These are phyloP conservation scores for Circinella minor DNA, from an alignment of 371 early-diverging fungal species.

Conservation along the genomic window DNA sequence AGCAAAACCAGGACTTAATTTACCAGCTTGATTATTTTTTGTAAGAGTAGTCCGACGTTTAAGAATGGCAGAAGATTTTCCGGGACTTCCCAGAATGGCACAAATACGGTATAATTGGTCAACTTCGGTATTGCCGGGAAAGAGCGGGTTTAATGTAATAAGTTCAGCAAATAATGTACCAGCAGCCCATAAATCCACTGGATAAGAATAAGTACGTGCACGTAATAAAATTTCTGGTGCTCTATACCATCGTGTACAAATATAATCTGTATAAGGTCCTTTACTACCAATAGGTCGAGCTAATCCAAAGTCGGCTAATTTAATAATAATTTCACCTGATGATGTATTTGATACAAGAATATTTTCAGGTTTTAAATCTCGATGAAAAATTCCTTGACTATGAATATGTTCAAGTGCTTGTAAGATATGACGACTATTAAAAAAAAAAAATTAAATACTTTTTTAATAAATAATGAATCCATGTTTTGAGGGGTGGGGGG, in stretches of 20 bases:
- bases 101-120: conserved; percentile 88
- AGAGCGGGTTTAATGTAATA: conserved; percentile 82
- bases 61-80: conserved; percentile 25
- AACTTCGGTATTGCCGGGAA: conserved; percentile 93
- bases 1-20: conserved; percentile 49
- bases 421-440: conserved; percentile 74
- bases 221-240: conserved; percentile 97
- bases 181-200: conserved; percentile 99
- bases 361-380: conserved; percentile 96
- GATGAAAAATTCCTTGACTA: conserved; percentile 88
- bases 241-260: conserved; percentile 98
- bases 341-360: conserved; percentile 55
- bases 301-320: conserved; percentile 96
- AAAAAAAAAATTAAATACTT: neutral
- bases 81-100: conserved; percentile 66
- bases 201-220: conserved; percentile 87
- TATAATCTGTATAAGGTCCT: conserved; percentile 93
- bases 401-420: conserved; percentile 92
- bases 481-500: no score
- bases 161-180: conserved; percentile 96
- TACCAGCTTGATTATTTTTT: conserved; percentile 23
- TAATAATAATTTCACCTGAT: conserved; percentile 54
- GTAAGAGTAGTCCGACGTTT: conserved; percentile 19
- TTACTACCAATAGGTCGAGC: conserved; percentile 84
- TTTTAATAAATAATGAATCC: neutral